A percentile compares a stretch with the other conserved stretches of the same genome.
Evolutionary conservation across 345 rosid species (phyloP).

Genomic region (Eutrema japonicum): DNA sequence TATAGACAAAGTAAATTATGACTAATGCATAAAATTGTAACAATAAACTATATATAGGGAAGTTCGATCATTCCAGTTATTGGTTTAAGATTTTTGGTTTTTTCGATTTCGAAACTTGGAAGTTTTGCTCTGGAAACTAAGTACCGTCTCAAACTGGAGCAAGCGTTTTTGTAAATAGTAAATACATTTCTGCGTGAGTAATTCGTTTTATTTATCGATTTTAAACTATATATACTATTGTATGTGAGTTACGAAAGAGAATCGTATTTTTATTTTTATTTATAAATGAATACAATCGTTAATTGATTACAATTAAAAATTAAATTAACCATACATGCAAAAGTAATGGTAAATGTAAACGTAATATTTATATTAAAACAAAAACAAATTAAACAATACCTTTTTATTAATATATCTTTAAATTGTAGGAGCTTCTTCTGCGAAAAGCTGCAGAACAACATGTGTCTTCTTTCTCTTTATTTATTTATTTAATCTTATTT

Average conservation of each 20-base stretch:
- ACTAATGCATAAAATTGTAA: no score
- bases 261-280: background rate
- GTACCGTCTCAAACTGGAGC: background rate
- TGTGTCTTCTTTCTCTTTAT: constrained; percentile 7
- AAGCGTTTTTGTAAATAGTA: background rate
- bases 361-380: background rate
- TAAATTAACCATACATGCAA: background rate
- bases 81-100: background rate
- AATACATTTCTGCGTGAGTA: background rate
- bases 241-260: background rate
- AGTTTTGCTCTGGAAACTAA: constrained; percentile 3
- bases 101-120: background rate
- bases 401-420: background rate
- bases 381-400: background rate
- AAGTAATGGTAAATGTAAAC: background rate
- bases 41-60: no score
- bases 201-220: background rate
- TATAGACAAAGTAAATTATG: no score
- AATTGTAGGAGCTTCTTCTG: constrained; percentile 17
- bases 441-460: constrained; percentile 32
- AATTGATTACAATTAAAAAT: background rate
- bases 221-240: background rate
- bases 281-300: background rate
- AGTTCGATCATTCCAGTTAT: background rate
- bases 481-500: background rate